Percentiles rank a stretch among this genome's conserved stretches.
Evolutionary conservation across 345 rosid genomes (phyloP).

Genomic region (Corymbia maculata): DNA sequence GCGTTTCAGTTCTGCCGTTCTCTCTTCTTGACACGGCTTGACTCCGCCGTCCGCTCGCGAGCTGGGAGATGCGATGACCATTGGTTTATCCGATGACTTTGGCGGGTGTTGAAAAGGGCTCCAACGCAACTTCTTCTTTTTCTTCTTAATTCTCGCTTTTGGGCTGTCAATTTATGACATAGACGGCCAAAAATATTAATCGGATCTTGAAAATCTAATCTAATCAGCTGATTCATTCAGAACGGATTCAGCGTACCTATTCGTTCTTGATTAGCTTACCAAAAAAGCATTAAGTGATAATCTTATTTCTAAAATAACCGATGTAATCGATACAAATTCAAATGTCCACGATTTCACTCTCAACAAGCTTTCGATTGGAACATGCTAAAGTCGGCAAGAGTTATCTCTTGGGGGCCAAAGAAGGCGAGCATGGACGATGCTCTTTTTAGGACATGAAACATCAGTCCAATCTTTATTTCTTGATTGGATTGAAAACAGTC

Average conservation of each 20-base stretch:
- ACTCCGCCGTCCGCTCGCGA: background rate
- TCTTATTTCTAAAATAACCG: background rate
- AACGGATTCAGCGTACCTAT: accelerated
- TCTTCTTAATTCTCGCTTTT: background rate
- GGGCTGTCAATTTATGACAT: background rate
- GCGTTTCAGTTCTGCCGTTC: background rate
- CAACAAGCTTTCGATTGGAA: background rate
- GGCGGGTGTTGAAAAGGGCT: background rate
- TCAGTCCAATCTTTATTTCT: background rate
- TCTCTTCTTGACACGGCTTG: background rate
- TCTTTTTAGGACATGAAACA: background rate
- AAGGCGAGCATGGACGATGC: background rate
- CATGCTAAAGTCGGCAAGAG: background rate
- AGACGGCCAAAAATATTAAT: background rate
- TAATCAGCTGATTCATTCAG: accelerated
- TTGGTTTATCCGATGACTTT: background rate
- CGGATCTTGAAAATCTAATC: background rate
- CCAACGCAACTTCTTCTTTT: background rate
- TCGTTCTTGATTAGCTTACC: accelerated
- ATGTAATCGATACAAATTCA: background rate
- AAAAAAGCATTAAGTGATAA: too few species aligned
- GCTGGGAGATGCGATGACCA: background rate
- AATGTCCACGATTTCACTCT: background rate
- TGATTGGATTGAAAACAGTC: background rate
- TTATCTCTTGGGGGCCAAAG: background rate